Percentiles rank a stretch among this genome's conserved stretches.
Conservation (phyloP, 2,329 filamentous ascomycete genomes). For the Penicillium sp. region DNA sequence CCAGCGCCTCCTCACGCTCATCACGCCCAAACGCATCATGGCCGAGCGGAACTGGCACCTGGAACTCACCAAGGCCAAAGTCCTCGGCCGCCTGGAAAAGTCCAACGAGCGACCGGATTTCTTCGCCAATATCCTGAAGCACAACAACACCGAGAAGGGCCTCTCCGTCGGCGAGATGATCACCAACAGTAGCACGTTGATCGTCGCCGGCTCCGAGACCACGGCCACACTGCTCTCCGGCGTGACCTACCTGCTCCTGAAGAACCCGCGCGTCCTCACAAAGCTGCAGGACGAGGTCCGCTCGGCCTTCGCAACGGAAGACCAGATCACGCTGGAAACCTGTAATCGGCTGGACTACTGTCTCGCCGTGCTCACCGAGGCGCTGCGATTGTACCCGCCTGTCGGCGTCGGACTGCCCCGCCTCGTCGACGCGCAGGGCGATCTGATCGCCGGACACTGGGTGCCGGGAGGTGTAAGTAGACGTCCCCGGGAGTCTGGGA, state of each 20-base stretch:
- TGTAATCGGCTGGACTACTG: constrained; percentile 13
- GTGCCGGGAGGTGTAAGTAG: constrained; percentile 15
- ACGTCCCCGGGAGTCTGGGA: neutral
- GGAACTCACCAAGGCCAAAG: constrained; percentile 2
- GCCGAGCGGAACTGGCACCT: neutral
- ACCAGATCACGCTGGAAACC: constrained; percentile 40
- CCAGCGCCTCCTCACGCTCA: constrained; percentile 1
- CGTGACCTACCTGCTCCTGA: constrained; percentile 42
- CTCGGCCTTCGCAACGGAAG: constrained; percentile 31
- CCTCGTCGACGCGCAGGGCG: constrained; percentile 9
- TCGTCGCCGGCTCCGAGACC: constrained; percentile 36
- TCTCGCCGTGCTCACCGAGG: constrained; percentile 5
- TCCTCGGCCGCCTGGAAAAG: constrained; percentile 1
- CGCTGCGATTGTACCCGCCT: constrained; percentile 10
- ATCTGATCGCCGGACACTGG: constrained; percentile 9
- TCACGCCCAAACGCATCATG: constrained; percentile 2
- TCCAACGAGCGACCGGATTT: constrained; percentile 5
- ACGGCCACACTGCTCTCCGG: constrained; percentile 47
- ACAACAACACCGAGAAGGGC: neutral
- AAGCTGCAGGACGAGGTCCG: constrained; percentile 43
- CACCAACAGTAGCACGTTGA: constrained; percentile 4
- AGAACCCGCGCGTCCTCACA: constrained; percentile 30
- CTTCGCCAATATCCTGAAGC: constrained; percentile 1
- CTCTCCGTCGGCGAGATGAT: constrained; percentile 1
- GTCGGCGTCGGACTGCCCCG: constrained; percentile 20